These are phyloP conservation scores for Colletotrichum filicis DNA, from an alignment of 2,329 filamentous ascomycete genomes.

Conservation along the genomic window DNA sequence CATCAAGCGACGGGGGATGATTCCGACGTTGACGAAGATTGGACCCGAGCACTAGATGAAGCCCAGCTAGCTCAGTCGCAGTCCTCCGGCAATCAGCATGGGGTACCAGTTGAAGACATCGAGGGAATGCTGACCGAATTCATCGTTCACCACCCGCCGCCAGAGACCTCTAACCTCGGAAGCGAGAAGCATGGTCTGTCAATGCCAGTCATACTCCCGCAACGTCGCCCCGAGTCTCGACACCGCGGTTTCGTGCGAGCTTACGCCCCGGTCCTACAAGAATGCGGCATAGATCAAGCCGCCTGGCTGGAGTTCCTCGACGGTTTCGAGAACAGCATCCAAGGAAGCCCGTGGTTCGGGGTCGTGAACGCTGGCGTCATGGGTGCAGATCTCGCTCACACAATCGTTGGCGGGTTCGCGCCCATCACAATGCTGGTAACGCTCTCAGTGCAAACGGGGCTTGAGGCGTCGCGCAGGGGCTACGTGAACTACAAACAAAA, in stretches of 20 bases:
- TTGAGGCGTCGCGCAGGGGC: constrained; percentile 3
- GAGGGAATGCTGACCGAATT: not conserved
- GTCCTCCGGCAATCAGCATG: not conserved
- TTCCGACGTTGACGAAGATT: not conserved
- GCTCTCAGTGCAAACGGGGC: not conserved
- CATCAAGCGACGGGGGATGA: not conserved
- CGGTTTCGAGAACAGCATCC: not conserved
- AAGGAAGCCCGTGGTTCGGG: not conserved
- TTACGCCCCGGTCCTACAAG: constrained; percentile 3
- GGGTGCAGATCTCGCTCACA: not conserved
- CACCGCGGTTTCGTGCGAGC: constrained; percentile 4
- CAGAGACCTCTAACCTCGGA: not conserved
- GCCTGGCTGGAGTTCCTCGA: not conserved
- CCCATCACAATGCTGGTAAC: not conserved
- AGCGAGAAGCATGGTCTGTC: not conserved
- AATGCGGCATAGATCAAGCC: not conserved
- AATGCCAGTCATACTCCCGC: not conserved
- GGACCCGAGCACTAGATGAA: not conserved
- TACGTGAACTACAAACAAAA: constrained; percentile 12
- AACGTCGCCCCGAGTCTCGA: not conserved
- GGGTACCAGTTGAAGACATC: not conserved
- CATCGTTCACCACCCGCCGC: not conserved
- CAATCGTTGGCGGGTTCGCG: not conserved
- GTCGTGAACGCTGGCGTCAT: not conserved
- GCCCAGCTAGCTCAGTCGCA: not conserved